These are phyloP conservation scores for Solanum hybrid DNA, from an alignment of 305 asterid species.

Conservation along the genomic window DNA sequence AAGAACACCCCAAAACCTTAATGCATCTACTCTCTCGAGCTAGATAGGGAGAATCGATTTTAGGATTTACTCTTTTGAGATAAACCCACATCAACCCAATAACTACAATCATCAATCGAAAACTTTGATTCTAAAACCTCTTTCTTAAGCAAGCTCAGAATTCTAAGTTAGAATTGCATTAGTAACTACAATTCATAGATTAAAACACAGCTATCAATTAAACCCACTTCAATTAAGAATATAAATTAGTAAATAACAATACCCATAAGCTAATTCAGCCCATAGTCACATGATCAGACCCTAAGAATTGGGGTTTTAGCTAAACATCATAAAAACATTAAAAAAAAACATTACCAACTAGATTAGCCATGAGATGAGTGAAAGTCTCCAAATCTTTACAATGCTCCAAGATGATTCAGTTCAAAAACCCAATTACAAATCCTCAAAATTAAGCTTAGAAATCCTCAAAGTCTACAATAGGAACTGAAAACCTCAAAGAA, in stretches of 20 bases:
- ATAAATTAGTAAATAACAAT: not conserved
- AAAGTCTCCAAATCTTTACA: not conserved
- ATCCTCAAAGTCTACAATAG: too few species aligned
- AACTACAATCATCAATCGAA: not conserved
- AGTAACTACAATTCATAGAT: not conserved
- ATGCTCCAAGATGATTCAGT: not conserved
- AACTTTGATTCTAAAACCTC: not conserved
- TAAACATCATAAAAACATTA: not conserved
- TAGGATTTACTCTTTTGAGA: not conserved
- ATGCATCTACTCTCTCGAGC: not conserved
- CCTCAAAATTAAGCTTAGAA: too few species aligned
- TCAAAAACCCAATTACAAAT: too few species aligned
- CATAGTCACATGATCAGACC: not conserved
- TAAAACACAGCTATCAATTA: not conserved
- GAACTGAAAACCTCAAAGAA: too few species aligned
- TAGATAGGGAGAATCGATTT: not conserved
- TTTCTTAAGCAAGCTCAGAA: not conserved
- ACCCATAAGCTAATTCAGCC: not conserved
- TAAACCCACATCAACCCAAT: not conserved
- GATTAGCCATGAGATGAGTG: not conserved
- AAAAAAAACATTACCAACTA: not conserved
- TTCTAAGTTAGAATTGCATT: not conserved
- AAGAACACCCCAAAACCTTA: not conserved
- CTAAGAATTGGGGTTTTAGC: not conserved
- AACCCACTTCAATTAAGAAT: not conserved